Conservation (phyloP, 345 rosid genomes). For the Syzygium jambos region DNA sequence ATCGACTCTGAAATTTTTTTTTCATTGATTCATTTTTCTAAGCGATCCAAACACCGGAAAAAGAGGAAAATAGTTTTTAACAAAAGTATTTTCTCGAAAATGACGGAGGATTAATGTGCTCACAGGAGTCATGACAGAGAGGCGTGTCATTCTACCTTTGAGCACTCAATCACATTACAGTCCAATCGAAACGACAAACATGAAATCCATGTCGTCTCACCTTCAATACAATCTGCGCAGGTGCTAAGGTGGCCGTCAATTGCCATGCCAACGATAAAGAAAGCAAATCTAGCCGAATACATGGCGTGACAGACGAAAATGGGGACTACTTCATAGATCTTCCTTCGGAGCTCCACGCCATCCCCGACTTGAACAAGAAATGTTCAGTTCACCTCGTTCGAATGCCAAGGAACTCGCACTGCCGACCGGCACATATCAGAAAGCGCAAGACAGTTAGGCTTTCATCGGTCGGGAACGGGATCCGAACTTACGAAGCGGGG, state of each 20-base stretch:
- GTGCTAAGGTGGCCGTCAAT: slow-evolving; percentile 8
- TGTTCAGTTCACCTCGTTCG: slow-evolving; percentile 17
- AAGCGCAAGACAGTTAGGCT: neutral
- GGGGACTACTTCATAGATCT: slow-evolving; percentile 35
- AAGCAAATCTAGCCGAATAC: neutral
- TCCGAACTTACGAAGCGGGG: slow-evolving; percentile 5
- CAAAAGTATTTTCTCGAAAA: no score
- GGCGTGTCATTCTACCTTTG: neutral
- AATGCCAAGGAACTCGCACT: slow-evolving; percentile 2
- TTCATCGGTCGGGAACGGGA: neutral
- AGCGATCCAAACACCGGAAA: neutral
- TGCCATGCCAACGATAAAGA: slow-evolving; percentile 9
- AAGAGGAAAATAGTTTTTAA: neutral
- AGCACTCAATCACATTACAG: neutral
- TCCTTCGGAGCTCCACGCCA: slow-evolving; percentile 35
- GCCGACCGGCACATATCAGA: slow-evolving; percentile 5
- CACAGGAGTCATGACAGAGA: neutral
- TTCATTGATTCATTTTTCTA: neutral
- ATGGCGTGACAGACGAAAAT: slow-evolving; percentile 14
- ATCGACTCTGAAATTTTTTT: no score
- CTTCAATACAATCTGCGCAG: slow-evolving; percentile 7
- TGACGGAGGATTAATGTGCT: neutral
- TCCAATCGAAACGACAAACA: neutral
- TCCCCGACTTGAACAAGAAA: slow-evolving; percentile 16
- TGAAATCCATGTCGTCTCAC: neutral